phyloP scores from a whole-genome alignment of 2,329 filamentous ascomycete species.

The Chlorencoelia australis region DNA sequence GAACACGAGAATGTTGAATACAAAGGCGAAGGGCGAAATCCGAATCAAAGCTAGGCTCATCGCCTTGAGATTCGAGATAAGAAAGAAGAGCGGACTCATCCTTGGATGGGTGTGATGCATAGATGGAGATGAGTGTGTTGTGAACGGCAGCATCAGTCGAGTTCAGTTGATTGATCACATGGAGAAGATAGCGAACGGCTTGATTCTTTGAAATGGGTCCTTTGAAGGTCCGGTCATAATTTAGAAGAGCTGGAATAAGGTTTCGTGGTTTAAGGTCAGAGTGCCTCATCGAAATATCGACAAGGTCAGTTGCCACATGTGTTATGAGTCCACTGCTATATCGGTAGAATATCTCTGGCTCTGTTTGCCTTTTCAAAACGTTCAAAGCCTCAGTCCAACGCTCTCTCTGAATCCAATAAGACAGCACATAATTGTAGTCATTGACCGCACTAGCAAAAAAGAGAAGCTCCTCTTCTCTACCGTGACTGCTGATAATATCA shows the following conservation, averaged over 20 bases:
- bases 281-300: constrained; percentile 95
- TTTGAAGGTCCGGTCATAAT: constrained; percentile 74
- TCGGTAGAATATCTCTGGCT: constrained; percentile 87
- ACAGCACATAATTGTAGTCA: constrained; percentile 89
- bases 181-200: constrained; percentile 85
- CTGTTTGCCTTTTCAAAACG: constrained; percentile 86
- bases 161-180: constrained; percentile 78
- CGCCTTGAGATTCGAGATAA: constrained; percentile 84
- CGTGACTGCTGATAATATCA: constrained; percentile 91
- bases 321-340: constrained; percentile 97
- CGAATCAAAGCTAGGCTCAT: constrained; percentile 80
- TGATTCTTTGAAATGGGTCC: constrained; percentile 70
- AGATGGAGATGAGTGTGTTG: constrained; percentile 93
- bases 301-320: constrained; percentile 71
- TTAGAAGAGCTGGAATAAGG: constrained; percentile 85
- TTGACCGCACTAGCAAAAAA: constrained; percentile 82
- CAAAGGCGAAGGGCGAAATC: constrained; percentile 94
- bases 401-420: constrained; percentile 95
- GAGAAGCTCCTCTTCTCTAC: constrained; percentile 82
- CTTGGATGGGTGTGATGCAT: constrained; percentile 72
- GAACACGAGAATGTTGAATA: constrained; percentile 85
- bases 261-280: constrained; percentile 73
- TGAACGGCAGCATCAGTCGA: constrained; percentile 80
- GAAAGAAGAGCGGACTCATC: constrained; percentile 79
- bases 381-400: constrained; percentile 79